Evolutionary conservation across 306 rosid species (phyloP).

Genomic region (Dalbergia cochinchinensis): DNA sequence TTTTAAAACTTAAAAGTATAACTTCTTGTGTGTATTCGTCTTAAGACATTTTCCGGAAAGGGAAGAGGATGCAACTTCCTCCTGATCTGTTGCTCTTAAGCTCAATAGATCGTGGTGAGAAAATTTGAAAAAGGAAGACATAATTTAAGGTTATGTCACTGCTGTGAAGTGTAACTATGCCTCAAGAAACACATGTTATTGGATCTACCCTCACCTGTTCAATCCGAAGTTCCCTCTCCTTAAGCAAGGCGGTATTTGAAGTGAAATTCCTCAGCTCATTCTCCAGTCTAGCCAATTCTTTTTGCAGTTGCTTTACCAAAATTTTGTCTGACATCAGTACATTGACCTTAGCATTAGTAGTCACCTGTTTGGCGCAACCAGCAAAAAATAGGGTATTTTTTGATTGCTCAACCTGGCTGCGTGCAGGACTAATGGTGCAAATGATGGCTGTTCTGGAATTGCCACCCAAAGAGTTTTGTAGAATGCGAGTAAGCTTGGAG

Average conservation of each 20-base stretch:
- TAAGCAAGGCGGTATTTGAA: conserved; percentile 58
- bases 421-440: conserved; percentile 92
- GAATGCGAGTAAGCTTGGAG: conserved; percentile 89
- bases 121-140: background rate
- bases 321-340: conserved; percentile 81
- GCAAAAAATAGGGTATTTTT: conserved; percentile 89
- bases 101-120: background rate
- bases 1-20: background rate
- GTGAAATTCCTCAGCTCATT: conserved; percentile 63
- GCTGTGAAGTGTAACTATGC: conserved; percentile 7
- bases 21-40: background rate
- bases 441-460: conserved; percentile 93
- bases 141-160: background rate
- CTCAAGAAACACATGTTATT: conserved; percentile 21
- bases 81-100: conserved; percentile 16
- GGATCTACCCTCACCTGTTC: conserved; percentile 68
- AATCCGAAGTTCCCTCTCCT: conserved; percentile 80
- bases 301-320: conserved; percentile 81
- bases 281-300: conserved; percentile 78
- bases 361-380: conserved; percentile 84
- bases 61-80: conserved; percentile 7
- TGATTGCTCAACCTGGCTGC: conserved; percentile 84
- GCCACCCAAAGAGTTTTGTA: conserved; percentile 93
- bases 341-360: conserved; percentile 87
- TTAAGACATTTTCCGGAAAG: conserved; percentile 21